Evolutionary conservation across 2,329 filamentous ascomycete species (phyloP).

Genomic region (Eutypella sp.): DNA sequence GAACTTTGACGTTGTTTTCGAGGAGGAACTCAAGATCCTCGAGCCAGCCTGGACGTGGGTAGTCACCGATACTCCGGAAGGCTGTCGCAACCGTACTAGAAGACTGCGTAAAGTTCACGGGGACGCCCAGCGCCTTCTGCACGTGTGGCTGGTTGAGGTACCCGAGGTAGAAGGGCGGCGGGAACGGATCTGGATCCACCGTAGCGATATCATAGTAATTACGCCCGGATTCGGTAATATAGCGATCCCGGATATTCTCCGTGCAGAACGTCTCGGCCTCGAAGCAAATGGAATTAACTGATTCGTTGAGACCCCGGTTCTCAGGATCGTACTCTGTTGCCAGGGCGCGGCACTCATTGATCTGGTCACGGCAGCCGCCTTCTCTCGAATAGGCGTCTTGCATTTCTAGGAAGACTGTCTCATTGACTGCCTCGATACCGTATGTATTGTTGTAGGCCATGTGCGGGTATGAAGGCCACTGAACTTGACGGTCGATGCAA

Average conservation of each 20-base stretch:
- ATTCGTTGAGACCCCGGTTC: conserved; percentile 38
- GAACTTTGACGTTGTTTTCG: conserved; percentile 51
- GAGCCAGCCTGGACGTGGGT: conserved; percentile 29
- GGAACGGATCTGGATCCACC: conserved; percentile 45
- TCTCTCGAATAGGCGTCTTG: conserved; percentile 24
- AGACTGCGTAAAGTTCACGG: conserved; percentile 51
- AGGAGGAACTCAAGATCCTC: conserved; percentile 48
- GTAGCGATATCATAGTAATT: conserved; percentile 56
- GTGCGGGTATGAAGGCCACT: conserved; percentile 38
- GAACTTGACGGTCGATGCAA: conserved; percentile 43
- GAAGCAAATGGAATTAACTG: conserved; percentile 39
- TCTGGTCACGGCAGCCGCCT: conserved; percentile 48
- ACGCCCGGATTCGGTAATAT: conserved; percentile 28
- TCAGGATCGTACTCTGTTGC: conserved; percentile 44
- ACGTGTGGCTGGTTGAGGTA: conserved; percentile 54
- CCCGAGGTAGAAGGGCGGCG: conserved; percentile 45
- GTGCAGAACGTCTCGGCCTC: conserved; percentile 21
- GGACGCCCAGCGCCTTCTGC: conserved; percentile 53
- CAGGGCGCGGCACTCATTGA: conserved; percentile 44
- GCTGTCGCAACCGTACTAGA: conserved; percentile 37
- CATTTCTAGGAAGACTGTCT: conserved; percentile 24
- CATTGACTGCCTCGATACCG: conserved; percentile 32
- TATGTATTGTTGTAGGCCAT: conserved; percentile 44
- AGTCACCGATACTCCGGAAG: conserved; percentile 34
- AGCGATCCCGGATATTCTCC: conserved; percentile 17